These are phyloP conservation scores for Podospora fimiseda DNA, from an alignment of 495 filamentous ascomycete species.

Conservation along the genomic window DNA sequence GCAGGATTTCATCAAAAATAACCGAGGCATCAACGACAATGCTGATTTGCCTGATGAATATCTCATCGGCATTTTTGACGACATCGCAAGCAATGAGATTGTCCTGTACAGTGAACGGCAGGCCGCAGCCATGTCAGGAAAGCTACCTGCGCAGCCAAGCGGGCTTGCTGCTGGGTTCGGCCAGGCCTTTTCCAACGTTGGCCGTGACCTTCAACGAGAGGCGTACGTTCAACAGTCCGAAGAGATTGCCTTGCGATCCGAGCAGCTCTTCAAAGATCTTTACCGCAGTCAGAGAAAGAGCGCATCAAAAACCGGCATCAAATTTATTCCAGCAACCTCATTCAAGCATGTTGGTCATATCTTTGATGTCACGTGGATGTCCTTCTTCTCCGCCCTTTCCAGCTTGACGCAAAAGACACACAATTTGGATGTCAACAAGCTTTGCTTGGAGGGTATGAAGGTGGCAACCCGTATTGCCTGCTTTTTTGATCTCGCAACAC, in stretches of 20 bases:
- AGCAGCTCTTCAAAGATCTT: constrained; percentile 84
- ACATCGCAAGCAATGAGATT: constrained; percentile 88
- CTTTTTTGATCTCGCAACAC: constrained; percentile 84
- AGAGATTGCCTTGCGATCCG: constrained; percentile 62
- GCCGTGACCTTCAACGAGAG: constrained; percentile 86
- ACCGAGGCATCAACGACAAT: constrained; percentile 95
- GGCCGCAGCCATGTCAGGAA: constrained; percentile 67
- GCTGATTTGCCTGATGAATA: constrained; percentile 92
- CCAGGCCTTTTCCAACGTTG: constrained; percentile 82
- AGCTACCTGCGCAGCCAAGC: constrained; percentile 50
- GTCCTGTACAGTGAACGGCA: constrained; percentile 89
- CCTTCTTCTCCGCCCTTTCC: constrained; percentile 88
- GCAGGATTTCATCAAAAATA: constrained; percentile 98
- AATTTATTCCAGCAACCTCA: constrained; percentile 86
- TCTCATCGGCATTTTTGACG: constrained; percentile 79
- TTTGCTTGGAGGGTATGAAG: constrained; percentile 94
- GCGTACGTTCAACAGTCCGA: constrained; percentile 91
- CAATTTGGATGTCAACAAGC: constrained; percentile 79
- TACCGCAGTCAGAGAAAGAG: constrained; percentile 78
- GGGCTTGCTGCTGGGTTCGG: constrained; percentile 80
- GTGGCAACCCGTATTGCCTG: constrained; percentile 88
- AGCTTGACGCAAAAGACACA: constrained; percentile 86
- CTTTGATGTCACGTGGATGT: constrained; percentile 99
- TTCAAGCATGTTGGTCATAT: constrained; percentile 94
- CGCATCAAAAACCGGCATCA: constrained; percentile 59